Evolutionary conservation across 371 early-diverging fungal species (phyloP).

Genomic region (Mucor saturninus): DNA sequence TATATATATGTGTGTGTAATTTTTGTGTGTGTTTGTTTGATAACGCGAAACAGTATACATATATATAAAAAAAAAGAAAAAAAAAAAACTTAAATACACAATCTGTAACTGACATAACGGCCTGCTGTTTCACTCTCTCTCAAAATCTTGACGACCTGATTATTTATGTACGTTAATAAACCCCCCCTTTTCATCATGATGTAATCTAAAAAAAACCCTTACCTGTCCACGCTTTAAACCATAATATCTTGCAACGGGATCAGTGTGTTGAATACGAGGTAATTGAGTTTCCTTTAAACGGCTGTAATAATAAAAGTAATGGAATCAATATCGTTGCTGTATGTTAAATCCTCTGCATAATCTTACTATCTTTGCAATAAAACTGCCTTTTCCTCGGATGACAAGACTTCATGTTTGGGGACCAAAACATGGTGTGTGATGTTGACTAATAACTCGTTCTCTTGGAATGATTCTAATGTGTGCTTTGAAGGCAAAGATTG

Average conservation of each 20-base stretch:
- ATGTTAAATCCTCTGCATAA: not conserved
- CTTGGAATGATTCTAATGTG: conserved; percentile 92
- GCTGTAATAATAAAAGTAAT: conserved; percentile 37
- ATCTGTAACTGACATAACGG: conserved; percentile 92
- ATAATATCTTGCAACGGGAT: conserved; percentile 97
- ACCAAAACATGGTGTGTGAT: conserved; percentile 98
- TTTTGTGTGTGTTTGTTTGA: not conserved
- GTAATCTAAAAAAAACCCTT: conserved; percentile 9
- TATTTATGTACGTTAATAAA: not conserved
- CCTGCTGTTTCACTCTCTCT: conserved; percentile 98
- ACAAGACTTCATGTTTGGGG: conserved; percentile 93
- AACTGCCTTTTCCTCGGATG: conserved; percentile 89
- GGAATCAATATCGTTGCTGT: not conserved
- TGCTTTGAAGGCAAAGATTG: conserved; percentile 75
- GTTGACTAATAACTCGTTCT: conserved; percentile 96
- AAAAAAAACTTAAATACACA: conserved; percentile 71
- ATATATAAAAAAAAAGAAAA: not conserved
- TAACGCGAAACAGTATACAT: not conserved
- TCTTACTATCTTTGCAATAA: conserved; percentile 92
- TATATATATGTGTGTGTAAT: not conserved
- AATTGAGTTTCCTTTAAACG: conserved; percentile 96
- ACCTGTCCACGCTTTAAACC: conserved; percentile 95
- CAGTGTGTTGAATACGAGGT: conserved; percentile 91
- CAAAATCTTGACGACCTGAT: conserved; percentile 92
- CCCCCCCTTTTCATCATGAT: not conserved